Percentiles rank a stretch among this genome's conserved stretches.
phyloP scores from a whole-genome alignment of 345 rosid genomes.

The Aegle marmelos region DNA sequence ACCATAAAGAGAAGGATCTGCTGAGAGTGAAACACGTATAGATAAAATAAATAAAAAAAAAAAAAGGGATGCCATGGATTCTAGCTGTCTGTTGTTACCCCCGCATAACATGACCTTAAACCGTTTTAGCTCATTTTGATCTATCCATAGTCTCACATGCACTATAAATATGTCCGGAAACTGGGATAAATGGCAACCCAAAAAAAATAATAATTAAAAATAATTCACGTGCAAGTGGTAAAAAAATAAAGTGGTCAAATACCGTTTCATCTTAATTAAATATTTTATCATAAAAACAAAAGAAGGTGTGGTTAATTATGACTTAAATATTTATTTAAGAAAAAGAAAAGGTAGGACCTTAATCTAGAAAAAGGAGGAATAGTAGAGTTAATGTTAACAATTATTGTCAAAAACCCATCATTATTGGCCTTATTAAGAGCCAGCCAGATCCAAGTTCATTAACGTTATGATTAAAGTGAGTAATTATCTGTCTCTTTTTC shows the following conservation, averaged over 20 bases:
- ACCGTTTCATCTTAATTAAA: not conserved
- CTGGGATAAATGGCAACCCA: not conserved
- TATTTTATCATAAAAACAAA: too few species aligned
- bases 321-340: not conserved
- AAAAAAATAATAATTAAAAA: too few species aligned
- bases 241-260: not conserved
- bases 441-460: not conserved
- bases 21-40: too few species aligned
- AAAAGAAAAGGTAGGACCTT: too few species aligned
- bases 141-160: not conserved
- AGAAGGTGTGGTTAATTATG: not conserved
- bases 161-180: not conserved
- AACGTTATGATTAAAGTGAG: not conserved
- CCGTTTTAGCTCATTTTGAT: not conserved
- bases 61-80: not conserved
- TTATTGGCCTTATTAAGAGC: not conserved
- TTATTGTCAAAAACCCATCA: not conserved
- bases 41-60: too few species aligned
- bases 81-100: not conserved
- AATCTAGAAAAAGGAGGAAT: too few species aligned
- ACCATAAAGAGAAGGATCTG: too few species aligned
- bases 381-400: not conserved
- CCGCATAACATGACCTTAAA: not conserved
- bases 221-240: not conserved
- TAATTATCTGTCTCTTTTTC: not conserved